phyloP scores from a whole-genome alignment of 257 asterid species.

The Jaltomata sinuosa region DNA sequence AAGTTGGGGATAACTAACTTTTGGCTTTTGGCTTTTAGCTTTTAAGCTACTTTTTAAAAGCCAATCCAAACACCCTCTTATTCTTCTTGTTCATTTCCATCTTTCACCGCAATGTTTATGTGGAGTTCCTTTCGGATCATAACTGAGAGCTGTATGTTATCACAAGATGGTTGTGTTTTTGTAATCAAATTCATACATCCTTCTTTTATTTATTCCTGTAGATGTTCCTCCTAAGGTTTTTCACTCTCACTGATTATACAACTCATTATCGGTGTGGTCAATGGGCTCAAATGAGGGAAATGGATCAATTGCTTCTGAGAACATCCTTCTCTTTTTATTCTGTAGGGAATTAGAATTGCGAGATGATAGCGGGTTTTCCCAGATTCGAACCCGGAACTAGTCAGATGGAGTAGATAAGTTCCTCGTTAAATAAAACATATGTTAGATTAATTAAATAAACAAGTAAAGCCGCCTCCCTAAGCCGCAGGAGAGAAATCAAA shows the following conservation, averaged over 20 bases:
- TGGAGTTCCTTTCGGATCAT: not conserved
- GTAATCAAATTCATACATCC: not conserved
- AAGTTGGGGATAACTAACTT: too few relatives aligned
- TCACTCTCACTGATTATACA: not conserved
- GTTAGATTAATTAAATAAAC: not conserved
- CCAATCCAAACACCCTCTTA: too few relatives aligned
- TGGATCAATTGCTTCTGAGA: not conserved
- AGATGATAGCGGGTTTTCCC: not conserved
- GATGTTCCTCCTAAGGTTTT: not conserved
- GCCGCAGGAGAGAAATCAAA: not conserved
- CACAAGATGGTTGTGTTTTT: not conserved
- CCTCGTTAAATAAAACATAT: not conserved
- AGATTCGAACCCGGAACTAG: not conserved
- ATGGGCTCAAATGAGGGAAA: not conserved
- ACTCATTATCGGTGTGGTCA: not conserved
- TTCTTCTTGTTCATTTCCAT: not conserved
- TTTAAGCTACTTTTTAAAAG: too few relatives aligned
- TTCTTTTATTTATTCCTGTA: not conserved
- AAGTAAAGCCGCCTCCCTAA: not conserved
- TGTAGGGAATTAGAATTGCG: not conserved
- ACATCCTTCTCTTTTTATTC: not conserved
- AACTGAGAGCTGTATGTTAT: not conserved
- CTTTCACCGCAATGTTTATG: not conserved
- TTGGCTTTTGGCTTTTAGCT: too few relatives aligned
- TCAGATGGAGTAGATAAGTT: not conserved